Conservation (phyloP, 2,329 filamentous ascomycete genomes). For the Sporothrix brunneoviolacea region DNA sequence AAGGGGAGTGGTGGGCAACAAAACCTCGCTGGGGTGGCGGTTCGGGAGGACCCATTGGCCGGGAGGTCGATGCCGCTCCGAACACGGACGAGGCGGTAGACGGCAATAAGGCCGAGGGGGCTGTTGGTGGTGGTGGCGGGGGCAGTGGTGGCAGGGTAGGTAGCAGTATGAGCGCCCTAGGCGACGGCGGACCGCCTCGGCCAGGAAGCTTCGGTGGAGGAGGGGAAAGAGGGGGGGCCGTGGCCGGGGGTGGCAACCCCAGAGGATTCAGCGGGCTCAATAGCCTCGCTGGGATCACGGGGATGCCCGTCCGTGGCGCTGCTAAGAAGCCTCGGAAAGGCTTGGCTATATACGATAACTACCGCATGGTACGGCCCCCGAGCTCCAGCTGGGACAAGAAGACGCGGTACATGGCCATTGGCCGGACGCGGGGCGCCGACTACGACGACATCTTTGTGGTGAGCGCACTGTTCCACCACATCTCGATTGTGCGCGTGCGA, state of each 20-base stretch:
- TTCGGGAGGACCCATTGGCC: slow-evolving; percentile 54
- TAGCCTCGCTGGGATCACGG: neutral
- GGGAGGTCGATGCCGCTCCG: slow-evolving; percentile 42
- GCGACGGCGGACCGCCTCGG: too few species aligned
- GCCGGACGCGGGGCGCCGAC: slow-evolving; percentile 37
- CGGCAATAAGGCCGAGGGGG: slow-evolving; percentile 34
- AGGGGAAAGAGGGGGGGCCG: too few species aligned
- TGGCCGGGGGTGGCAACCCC: neutral
- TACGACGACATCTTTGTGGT: slow-evolving; percentile 58
- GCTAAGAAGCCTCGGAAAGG: slow-evolving; percentile 51
- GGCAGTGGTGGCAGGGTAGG: neutral
- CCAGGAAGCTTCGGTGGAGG: too few species aligned
- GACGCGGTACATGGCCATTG: slow-evolving; percentile 51
- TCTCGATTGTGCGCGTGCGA: slow-evolving; percentile 52
- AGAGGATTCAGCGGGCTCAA: neutral
- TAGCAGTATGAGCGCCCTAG: neutral
- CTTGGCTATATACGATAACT: slow-evolving; percentile 55
- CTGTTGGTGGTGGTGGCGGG: slow-evolving; percentile 3
- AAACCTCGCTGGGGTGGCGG: slow-evolving; percentile 58
- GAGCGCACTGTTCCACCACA: slow-evolving; percentile 55
- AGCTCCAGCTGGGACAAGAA: slow-evolving; percentile 54
- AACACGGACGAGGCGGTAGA: slow-evolving; percentile 35
- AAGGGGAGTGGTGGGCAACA: slow-evolving; percentile 56
- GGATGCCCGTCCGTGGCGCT: neutral
- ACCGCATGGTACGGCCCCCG: slow-evolving; percentile 55